These are phyloP conservation scores for Melastoma candidum DNA, from an alignment of 441 rosid genomes.

Conservation along the genomic window DNA sequence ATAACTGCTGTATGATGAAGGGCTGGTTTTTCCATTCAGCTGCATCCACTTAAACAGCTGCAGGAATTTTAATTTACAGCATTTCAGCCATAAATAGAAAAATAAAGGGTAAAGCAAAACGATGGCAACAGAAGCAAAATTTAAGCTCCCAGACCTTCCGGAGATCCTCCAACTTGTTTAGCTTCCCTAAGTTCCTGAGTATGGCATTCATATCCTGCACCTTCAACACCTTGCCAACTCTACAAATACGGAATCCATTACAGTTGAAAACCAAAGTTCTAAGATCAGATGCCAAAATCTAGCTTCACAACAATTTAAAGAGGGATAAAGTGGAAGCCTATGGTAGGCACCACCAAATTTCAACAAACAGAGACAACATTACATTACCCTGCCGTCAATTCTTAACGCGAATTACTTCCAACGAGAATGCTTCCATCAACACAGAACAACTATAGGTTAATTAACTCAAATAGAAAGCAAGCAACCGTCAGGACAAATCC, in stretches of 20 bases:
- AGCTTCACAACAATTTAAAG: too few species aligned
- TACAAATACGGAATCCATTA: constrained; percentile 14
- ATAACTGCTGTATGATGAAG: constrained; percentile 64
- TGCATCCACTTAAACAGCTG: constrained; percentile 95
- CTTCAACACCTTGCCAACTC: constrained; percentile 46
- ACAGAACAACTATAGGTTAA: too few species aligned
- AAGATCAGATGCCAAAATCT: not conserved
- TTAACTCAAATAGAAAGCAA: too few species aligned
- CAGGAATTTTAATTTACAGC: constrained; percentile 16
- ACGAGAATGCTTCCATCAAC: too few species aligned
- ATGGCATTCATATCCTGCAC: constrained; percentile 78
- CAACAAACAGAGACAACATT: too few species aligned
- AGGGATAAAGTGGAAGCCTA: not conserved
- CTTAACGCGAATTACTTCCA: too few species aligned
- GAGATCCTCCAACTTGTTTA: constrained; percentile 57
- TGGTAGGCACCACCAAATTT: not conserved
- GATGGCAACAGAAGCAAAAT: not conserved
- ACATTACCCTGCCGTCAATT: too few species aligned
- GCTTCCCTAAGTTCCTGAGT: constrained; percentile 58
- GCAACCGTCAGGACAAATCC: too few species aligned
- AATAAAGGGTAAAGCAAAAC: too few species aligned
- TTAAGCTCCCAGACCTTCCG: constrained; percentile 41
- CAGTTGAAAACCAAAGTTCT: not conserved
- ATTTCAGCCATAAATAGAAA: not conserved
- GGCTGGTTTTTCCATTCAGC: constrained; percentile 50